Evolutionary conservation across 495 filamentous ascomycete species (phyloP), one percentile per base, ranked within the genome.

Genomic region (Aspergillus bertholletiae): DNA sequence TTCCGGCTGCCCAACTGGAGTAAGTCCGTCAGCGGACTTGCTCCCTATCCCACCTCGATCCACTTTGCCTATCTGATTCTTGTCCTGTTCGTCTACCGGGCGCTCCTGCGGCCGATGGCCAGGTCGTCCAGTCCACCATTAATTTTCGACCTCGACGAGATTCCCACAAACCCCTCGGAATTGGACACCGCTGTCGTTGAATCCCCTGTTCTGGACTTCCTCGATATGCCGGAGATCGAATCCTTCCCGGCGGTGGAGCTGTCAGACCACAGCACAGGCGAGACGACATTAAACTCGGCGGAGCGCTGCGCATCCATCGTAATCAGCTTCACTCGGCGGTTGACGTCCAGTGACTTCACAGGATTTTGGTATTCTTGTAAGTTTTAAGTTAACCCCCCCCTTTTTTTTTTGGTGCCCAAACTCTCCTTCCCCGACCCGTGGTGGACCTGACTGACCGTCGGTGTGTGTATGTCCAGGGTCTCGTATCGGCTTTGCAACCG

Each of bases 321-420:
- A 22, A 62, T 73, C 1, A 66, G 67, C 24, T 66, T 73, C 27
- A 64, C 63, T 0, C 45, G 60, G 23, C 57, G 63, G n/a, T 54
- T 73, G 46, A 63, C 64, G 2, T 47, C 63, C 2, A 62, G 62
- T 49, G 70, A 73, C 17, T 68, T 71, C 41, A 64, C 58, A 2
- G 57, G 56, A 8, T 71, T 73, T 24, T 73, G 70, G 70, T 71
- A 73, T 41, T 70, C 70, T 2, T 73, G 70, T 71, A 61, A 37
- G 70, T 56, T 32, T n/a, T n/a, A n/a, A n/a, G n/a, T n/a, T n/a
- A n/a, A n/a, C n/a, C n/a, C n/a, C n/a, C n/a, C n/a, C n/a, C n/a
- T n/a, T n/a, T n/a, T n/a, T n/a, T n/a, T n/a, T n/a, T n/a, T n/a
- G n/a, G n/a, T n/a, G n/a, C n/a, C n/a, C n/a, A n/a, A n/a, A n/a